Base-by-base conservation (phyloP, 1,284 basidiomycete genomes). In the Malassezia brasiliensis region DNA sequence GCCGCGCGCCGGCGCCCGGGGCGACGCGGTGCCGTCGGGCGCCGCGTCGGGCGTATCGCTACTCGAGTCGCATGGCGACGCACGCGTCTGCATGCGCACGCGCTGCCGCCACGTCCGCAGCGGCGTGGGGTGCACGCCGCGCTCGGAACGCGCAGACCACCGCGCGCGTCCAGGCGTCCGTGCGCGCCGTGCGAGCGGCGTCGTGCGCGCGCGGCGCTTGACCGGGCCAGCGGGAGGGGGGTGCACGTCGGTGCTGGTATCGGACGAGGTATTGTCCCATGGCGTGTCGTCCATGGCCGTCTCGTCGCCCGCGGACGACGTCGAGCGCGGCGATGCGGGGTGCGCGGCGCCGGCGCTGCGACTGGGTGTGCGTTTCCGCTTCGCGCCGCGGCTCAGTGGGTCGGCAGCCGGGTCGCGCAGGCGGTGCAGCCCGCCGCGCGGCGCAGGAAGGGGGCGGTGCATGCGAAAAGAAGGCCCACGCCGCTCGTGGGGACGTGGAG, bases 91-190 rank as follows among this genome's bases (percentile, higher is more conserved):
- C 30, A 31, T 40, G 32, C n/a, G n/a, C 38, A 30, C 14, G 5
- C 32, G 45, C 45, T 47, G 45, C 11, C 45, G 45, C 45, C 45
- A 47, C 3, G 45, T 47, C 3, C 45, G 45, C 35, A 47, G 45
- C 11, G 45, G 45, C 10, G 45, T 47, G 6, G 32, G 12, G 11
- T 47, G 45, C 45, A 17, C 34, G 10, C 5, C 19, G 46, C n/a
- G 46, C 17, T 11, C 46, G 46, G 22, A 47, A 2, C 17, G 22
- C 22, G 9, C 7, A 17, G 17, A 15, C 22, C 9, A 22, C 38
- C 38, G 17, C 38, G 22, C 22, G 17, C 30, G 40, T 20, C 7
- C 14, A 2, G 15, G 36, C 15, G n/a, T 35, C 25, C 40, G 40
- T 42, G 40, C 20, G 40, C 40, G 32, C 11, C 32, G 32, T 11